Evolutionary conservation across 345 rosid species (phyloP), one percentile per base, ranked within the genome.

Genomic region (Brassica carinata): DNA sequence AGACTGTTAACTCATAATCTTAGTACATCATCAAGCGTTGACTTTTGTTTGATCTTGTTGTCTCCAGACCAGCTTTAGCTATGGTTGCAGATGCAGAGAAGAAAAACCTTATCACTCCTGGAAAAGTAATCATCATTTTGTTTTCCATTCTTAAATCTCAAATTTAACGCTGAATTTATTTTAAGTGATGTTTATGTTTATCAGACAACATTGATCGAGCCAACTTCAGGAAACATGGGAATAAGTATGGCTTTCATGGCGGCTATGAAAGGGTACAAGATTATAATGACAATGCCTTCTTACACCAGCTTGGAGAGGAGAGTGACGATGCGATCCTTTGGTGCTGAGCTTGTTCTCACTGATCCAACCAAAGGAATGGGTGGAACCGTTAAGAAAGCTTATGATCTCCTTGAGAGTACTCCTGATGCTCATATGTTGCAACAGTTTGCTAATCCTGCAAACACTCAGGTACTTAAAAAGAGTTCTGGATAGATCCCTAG

Each of bases 341-440:
- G 99, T 63, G 99, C 99, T 64, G 96, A 91, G 48, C 87, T 96
- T 30, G 89, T 96, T 55, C 86, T 96, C 75, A 96, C 99, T 10
- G 99, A 93, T 80, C 99, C 99, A 59, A 8, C 94, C 17, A 93
- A 96, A 77, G 99, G 99, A 61, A 96, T 96, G 98, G 99, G 90
- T 61, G 99, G 99, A 65, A 92, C 99, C 0, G 94, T 93, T 74
- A 96, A 92, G 88, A 93, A 96, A 83, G 98, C 97, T 31, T 82
- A 93, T 27, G 88, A 93, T 0, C 96, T 96, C 29, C 76, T 90
- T 73, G 99, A 91, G 67, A 84, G 83, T 53, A 96, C 97, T 2
- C 97, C 99, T 18, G 76, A 90, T 72, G 90, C 93, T 70, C 80
- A 85, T 71, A 96, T 93, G 98, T 86, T 86, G 63, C 97, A 96